Base-by-base conservation (phyloP, 2,329 filamentous ascomycete genomes). In the Botrytis aclada region DNA sequence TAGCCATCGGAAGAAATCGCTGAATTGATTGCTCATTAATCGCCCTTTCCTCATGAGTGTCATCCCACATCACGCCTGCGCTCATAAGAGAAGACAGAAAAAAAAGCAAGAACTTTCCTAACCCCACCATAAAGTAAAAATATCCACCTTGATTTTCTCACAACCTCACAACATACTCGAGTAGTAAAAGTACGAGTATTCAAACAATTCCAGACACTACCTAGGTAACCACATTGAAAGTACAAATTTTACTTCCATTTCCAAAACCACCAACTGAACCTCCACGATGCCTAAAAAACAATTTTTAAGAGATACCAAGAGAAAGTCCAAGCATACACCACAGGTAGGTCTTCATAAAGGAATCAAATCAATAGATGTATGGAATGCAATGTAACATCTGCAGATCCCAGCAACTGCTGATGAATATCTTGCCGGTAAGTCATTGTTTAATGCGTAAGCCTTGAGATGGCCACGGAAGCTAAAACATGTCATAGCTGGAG, bases 391-490 rank as follows among this genome's bases (percentile, higher is more conserved):
- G 60, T 66, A 66, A 71, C 51, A 47, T 20, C 18, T 29, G 29
- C 29, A 90, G 83, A 83, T 83, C 29, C 87, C 90, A 8, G 84
- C 88, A 72, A 88, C 88, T 1, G 88, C 88, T 69, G 90, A 92
- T 82, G 91, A 93, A 75, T 93, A 88, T 77, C 85, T 92, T 70
- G 89, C 88, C 74, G 85, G 86, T 87, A 80, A 75, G 81, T 76
- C 41, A 39, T 47, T 5, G 1, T 56, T 69, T 25, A 32, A n/a
- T 41, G 18, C 22, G 34, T 43, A 16, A 34, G 62, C 61, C 32
- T 18, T 5, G 25, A 34, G 34, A 10, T 6, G 20, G 67, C n/a
- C 51, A 73, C 25, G 18, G 29, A n/a, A 54, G 62, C 74, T 79
- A 22, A 78, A 60, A 54, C 37, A n/a, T 29, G 34, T 43, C 70